A percentile compares a stretch with the other conserved stretches of the same genome.
phyloP scores from a whole-genome alignment of 495 filamentous ascomycete genomes.

The Clohesyomyces aquaticus region DNA sequence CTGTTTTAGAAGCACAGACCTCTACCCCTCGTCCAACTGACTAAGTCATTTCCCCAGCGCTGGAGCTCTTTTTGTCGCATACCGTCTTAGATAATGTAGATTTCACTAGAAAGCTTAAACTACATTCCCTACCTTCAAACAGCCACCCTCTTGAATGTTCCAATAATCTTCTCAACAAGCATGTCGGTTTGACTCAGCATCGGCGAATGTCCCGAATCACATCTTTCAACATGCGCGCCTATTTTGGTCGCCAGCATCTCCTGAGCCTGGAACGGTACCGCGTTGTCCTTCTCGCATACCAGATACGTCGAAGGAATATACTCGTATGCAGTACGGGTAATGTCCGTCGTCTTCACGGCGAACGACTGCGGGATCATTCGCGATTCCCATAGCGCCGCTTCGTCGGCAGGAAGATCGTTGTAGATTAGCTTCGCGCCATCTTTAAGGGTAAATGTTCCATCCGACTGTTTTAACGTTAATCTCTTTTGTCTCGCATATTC shows the following conservation, averaged over 20 bases:
- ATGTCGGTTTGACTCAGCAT: constrained; percentile 43
- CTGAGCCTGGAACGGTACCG: constrained; percentile 31
- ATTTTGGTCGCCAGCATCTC: constrained; percentile 40
- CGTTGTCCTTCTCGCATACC: constrained; percentile 42
- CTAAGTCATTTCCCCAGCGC: too few relatives aligned
- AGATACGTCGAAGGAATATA: constrained; percentile 46
- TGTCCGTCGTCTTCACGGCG: constrained; percentile 37
- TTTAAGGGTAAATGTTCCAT: constrained; percentile 16
- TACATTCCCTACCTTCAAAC: neutral
- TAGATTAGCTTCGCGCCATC: constrained; percentile 30
- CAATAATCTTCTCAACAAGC: constrained; percentile 7
- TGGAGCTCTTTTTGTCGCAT: too few relatives aligned
- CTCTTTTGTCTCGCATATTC: too few relatives aligned
- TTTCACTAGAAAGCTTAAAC: too few relatives aligned
- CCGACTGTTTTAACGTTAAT: too few relatives aligned
- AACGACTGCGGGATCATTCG: constrained; percentile 36
- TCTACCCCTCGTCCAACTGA: too few relatives aligned
- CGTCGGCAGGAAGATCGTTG: constrained; percentile 28
- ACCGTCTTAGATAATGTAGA: too few relatives aligned
- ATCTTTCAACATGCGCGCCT: constrained; percentile 38
- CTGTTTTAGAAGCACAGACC: too few relatives aligned
- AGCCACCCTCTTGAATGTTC: neutral
- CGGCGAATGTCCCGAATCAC: constrained; percentile 43
- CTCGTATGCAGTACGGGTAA: constrained; percentile 42
- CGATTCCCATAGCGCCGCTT: constrained; percentile 30